phyloP scores from a whole-genome alignment of 2,329 filamentous ascomycete genomes.

The Plenodomus tracheiphilus region DNA sequence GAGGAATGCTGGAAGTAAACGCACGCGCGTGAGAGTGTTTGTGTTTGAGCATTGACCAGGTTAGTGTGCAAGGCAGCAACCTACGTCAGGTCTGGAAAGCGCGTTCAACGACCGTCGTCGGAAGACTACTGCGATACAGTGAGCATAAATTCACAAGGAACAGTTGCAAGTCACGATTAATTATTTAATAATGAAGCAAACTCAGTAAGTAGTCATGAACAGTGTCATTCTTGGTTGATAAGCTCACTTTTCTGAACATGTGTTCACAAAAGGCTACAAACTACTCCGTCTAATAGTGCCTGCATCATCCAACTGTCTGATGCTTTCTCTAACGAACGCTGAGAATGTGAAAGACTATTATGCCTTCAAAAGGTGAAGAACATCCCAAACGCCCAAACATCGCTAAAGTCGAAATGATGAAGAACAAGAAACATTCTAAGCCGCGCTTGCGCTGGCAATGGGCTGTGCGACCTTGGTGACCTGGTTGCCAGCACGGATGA shows the following conservation, averaged over 20 bases:
- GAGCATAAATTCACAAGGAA: too few species aligned
- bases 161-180: too few species aligned
- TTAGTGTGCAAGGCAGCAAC: conserved; percentile 5
- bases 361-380: conserved; percentile 21
- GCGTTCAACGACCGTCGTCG: too few species aligned
- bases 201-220: background rate
- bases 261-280: conserved; percentile 26
- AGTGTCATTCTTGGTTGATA: conserved; percentile 24
- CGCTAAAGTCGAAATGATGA: conserved; percentile 22
- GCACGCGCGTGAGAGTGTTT: background rate
- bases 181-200: background rate
- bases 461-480: conserved; percentile 82
- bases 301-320: conserved; percentile 19
- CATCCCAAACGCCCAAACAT: conserved; percentile 39
- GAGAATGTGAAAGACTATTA: conserved; percentile 31
- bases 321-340: conserved; percentile 32
- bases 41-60: background rate
- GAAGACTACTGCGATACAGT: too few species aligned
- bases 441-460: conserved; percentile 80
- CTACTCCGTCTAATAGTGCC: conserved; percentile 35
- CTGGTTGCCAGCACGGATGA: conserved; percentile 84
- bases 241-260: conserved; percentile 25
- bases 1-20: background rate
- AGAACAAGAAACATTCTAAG: conserved; percentile 51
- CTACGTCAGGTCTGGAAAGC: background rate